Conservation (phyloP, 257 asterid genomes). For the Thymus quinquecostatus region DNA sequence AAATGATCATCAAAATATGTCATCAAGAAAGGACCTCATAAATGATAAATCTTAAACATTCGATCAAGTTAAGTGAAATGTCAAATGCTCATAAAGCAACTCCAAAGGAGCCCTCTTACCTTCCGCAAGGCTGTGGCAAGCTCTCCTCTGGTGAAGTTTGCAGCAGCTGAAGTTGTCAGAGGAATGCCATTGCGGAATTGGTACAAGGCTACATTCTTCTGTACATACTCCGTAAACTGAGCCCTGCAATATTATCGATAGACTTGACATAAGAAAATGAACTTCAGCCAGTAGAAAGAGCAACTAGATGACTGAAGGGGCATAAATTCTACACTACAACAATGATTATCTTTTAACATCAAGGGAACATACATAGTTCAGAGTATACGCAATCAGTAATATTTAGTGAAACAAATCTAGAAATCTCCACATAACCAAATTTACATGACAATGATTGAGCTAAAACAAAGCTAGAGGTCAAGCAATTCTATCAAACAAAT, state of each 20-base stretch:
- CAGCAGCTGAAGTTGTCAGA: conserved; percentile 90
- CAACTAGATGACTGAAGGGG: not conserved
- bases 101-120: conserved; percentile 44
- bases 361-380: not conserved
- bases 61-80: conserved; percentile 25
- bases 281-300: conserved; percentile 16
- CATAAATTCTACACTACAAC: not conserved
- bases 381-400: not conserved
- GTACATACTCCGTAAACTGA: conserved; percentile 94
- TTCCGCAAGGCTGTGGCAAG: conserved; percentile 97
- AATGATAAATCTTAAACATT: not conserved
- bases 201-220: conserved; percentile 89
- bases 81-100: conserved; percentile 19
- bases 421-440: not conserved
- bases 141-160: conserved; percentile 95
- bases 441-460: not conserved
- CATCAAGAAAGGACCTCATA: conserved; percentile 1
- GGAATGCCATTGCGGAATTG: conserved; percentile 98
- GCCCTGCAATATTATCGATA: conserved; percentile 56
- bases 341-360: not conserved
- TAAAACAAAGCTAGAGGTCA: not conserved
- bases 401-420: not conserved
- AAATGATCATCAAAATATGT: not conserved
- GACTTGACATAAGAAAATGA: conserved; percentile 4
- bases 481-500: conserved; percentile 8